Evolutionary conservation across 2,329 filamentous ascomycete genomes (phyloP), one percentile per base, ranked within the genome.

Genomic region (Alternaria gaisen): DNA sequence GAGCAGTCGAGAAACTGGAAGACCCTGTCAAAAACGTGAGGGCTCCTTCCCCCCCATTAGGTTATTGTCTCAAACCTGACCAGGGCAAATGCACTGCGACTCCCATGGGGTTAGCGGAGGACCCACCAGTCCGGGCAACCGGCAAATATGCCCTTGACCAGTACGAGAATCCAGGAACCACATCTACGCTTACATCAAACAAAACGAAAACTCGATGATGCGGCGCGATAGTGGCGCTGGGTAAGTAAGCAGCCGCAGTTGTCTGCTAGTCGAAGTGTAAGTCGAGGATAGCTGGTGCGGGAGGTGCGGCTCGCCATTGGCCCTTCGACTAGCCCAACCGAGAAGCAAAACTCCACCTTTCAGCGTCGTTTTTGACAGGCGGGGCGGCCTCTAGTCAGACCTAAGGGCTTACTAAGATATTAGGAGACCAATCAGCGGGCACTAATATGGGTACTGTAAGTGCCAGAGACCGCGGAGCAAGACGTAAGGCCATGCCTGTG

Each of bases 321-420:
- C 32, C 53, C 53, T 56, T 40, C n/a, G 14, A 43, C 41, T 55
- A 48, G 40, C 12, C 40, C 18, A 41, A 8, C 40, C 44, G 46
- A 60, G 41, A 60, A 52, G 53, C 57, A 60, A 51, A 56, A 46
- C 53, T 40, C 44, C 53, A 60, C 40, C 32, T 46, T 38, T 46
- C 46, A 50, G 11, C 18, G 53, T 56, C 41, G n/a, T 24, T 36
- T 56, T 38, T 30, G 53, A 34, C 40, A 60, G 40, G 26, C 11
- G 40, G 44, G 40, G 38, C 57, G 30, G 53, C 28, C 16, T 5
- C 34, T 38, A 51, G 57, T 36, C 4, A 28, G 20, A 24, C 46
- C 44, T 36, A 36, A 34, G 18, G 8, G 5, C n/a, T 10, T 48
- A 18, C 47, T 46, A 52, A 53, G 5, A 32, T 20, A n/a, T 48